Base-by-base conservation (phyloP, 495 filamentous ascomycete genomes). In the Penicillium angulare region DNA sequence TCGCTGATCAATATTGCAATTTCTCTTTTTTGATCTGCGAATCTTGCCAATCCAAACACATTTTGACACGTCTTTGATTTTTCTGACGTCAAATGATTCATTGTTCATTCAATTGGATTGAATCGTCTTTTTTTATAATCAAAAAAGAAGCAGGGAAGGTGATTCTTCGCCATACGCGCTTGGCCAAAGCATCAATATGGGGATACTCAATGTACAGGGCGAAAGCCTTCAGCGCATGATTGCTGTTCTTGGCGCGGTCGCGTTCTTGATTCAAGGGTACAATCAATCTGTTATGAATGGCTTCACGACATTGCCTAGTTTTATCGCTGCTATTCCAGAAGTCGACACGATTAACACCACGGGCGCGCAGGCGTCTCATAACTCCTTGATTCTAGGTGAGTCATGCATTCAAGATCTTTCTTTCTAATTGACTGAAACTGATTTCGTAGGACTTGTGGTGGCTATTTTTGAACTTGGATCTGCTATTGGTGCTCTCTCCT, bases 401-500 rank as follows among this genome's bases (percentile, higher is more conserved):
- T 50, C 3, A 44, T 20, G 1, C 26, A 44, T 32, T 3, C 6
- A 9, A 44, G 15, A 13, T 10, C 16, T 24, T 13, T 23, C 21
- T 10, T 4, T n/a, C 5, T 39, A 3, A 15, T 41, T 26, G 3
- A 41, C 38, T 38, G 7, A 38, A 7, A 2, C 9, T 12, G 47
- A 7, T 13, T 65, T 10, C 54, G n/a, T 57, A 33, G 63, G 63
- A 4, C 47, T 52, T 69, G 72, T 83, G 3, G 82, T 79, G 9
- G 78, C 79, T 2, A 68, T 82, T 15, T 85, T 82, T 62, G 71
- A 80, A 27, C 68, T 85, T 46, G 81, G 80, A 29, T 80, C 75
- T 34, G 79, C 83, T 46, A 58, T 83, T 13, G 81, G 82, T 7
- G 75, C 79, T 10, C 61, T 84, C 9, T 66, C 63, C 0, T 76